These are phyloP conservation scores for Evansstolkia leycettana DNA, from an alignment of 495 filamentous ascomycete genomes.

Conservation along the genomic window DNA sequence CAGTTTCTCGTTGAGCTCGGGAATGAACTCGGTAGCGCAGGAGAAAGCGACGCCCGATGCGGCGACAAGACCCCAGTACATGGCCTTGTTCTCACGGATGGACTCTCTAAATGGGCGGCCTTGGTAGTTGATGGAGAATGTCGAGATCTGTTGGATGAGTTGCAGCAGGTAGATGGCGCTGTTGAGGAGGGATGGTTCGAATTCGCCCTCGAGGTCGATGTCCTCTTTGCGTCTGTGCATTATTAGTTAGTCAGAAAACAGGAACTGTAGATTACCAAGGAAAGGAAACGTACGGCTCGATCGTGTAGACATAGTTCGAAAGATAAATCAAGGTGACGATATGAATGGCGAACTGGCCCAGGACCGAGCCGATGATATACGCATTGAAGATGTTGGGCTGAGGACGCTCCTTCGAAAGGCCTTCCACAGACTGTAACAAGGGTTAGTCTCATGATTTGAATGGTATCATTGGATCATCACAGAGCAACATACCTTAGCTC, in stretches of 20 bases:
- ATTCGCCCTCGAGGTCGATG: constrained; percentile 91
- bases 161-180: constrained; percentile 95
- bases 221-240: constrained; percentile 48
- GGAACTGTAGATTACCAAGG: neutral
- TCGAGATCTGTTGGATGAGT: constrained; percentile 98
- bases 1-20: constrained; percentile 89
- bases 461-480: neutral
- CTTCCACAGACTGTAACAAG: constrained; percentile 62
- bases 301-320: constrained; percentile 69
- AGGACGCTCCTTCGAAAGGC: constrained; percentile 89
- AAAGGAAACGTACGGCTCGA: constrained; percentile 57
- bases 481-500: constrained; percentile 58
- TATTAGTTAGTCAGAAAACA: constrained; percentile 13
- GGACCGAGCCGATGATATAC: constrained; percentile 96
- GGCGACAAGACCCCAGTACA: constrained; percentile 92
- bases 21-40: constrained; percentile 91
- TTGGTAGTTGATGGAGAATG: constrained; percentile 99
- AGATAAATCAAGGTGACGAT: constrained; percentile 92
- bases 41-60: constrained; percentile 86
- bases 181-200: constrained; percentile 88
- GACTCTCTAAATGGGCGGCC: constrained; percentile 94
- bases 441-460: constrained; percentile 10
- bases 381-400: constrained; percentile 98
- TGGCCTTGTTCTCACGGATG: constrained; percentile 87
- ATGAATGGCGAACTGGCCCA: constrained; percentile 95